phyloP scores from a whole-genome alignment of 148 eudicot genomes.

The Rhododendron ferrugineum region DNA sequence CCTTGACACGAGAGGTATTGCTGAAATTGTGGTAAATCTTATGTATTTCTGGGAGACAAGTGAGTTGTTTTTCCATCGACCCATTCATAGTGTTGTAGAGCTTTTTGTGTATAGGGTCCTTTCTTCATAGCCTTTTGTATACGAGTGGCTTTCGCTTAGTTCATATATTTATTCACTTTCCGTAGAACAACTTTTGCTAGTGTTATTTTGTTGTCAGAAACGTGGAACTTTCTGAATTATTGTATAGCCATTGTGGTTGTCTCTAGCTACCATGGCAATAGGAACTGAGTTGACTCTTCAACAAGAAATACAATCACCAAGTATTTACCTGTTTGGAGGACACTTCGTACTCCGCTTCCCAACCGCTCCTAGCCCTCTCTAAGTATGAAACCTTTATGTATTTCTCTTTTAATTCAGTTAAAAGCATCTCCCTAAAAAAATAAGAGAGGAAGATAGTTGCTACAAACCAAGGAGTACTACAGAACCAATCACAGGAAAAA shows the following conservation, averaged over 20 bases:
- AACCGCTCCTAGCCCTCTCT: neutral
- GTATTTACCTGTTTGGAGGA: neutral
- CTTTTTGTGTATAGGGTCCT: neutral
- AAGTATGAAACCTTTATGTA: neutral
- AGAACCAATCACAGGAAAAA: neutral
- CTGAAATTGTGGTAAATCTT: neutral
- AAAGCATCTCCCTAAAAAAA: neutral
- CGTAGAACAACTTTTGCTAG: neutral
- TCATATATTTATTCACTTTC: neutral
- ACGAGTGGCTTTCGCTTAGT: neutral
- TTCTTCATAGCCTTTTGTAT: neutral
- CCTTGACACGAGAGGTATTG: neutral
- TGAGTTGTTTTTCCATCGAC: neutral
- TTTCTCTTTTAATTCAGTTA: neutral
- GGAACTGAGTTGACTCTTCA: neutral
- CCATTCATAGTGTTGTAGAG: neutral
- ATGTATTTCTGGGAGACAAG: neutral
- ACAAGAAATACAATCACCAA: neutral
- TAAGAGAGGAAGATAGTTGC: neutral
- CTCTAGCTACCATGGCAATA: neutral
- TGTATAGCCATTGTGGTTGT: neutral
- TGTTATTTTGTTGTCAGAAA: neutral
- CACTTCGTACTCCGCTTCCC: neutral
- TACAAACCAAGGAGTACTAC: neutral
- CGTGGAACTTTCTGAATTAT: neutral